phyloP scores from a whole-genome alignment of 1,139 yeast genomes.

The Debaryomyces singareniensis region DNA sequence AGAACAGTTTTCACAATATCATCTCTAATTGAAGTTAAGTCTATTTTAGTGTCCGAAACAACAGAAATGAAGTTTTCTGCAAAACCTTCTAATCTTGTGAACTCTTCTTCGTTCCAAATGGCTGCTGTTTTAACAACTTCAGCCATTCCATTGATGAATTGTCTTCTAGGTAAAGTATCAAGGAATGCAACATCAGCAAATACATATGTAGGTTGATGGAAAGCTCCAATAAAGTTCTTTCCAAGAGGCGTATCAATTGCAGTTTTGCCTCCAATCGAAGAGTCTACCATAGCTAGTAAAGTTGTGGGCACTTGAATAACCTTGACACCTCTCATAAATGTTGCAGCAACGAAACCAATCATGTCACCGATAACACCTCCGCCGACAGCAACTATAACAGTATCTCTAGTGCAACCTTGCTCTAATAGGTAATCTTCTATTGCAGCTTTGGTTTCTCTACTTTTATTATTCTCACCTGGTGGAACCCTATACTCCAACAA shows the following conservation, averaged over 20 bases:
- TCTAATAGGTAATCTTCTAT: constrained; percentile 84
- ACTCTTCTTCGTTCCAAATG: constrained; percentile 90
- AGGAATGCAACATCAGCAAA: constrained; percentile 85
- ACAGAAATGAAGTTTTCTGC: constrained; percentile 63
- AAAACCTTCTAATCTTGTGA: constrained; percentile 73
- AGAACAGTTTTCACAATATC: constrained; percentile 74
- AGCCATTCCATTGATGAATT: constrained; percentile 97
- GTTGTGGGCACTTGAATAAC: constrained; percentile 94
- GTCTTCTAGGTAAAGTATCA: constrained; percentile 84
- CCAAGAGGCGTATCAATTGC: constrained; percentile 98
- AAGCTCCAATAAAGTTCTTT: constrained; percentile 93
- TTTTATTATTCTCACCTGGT: constrained; percentile 93
- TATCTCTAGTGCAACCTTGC: constrained; percentile 94
- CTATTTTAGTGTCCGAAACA: constrained; percentile 40
- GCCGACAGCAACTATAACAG: constrained; percentile 90
- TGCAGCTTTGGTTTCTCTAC: constrained; percentile 81
- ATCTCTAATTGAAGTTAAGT: constrained; percentile 60
- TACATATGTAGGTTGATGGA: constrained; percentile 92
- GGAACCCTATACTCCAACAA: constrained; percentile 68
- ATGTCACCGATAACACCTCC: constrained; percentile 99
- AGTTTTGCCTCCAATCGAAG: constrained; percentile 97
- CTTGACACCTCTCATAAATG: constrained; percentile 97
- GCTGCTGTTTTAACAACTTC: constrained; percentile 98
- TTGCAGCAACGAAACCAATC: constrained; percentile 98
- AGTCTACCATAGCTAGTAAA: constrained; percentile 93